phyloP scores from a whole-genome alignment of 2,329 filamentous ascomycete genomes.

The Fusarium sp. region DNA sequence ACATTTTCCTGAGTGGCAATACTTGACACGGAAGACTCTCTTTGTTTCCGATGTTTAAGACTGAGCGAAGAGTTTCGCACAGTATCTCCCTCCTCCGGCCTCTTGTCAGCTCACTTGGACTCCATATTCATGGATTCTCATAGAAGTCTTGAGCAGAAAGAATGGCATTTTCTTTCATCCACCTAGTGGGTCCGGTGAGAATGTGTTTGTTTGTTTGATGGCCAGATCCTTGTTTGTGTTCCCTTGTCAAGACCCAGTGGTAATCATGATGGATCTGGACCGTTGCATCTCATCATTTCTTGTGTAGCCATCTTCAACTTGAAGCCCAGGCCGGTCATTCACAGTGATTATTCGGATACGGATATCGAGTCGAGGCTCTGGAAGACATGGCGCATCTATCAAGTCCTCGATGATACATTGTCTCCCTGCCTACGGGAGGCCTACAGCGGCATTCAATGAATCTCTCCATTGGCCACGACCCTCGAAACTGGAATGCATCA shows the following conservation, averaged over 20 bases:
- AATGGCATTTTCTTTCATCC: neutral
- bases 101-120: neutral
- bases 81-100: neutral
- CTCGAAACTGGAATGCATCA: constrained; percentile 45
- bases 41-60: constrained; percentile 2
- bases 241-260: neutral
- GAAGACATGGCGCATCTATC: neutral
- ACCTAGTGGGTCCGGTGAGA: neutral
- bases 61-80: neutral
- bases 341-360: neutral
- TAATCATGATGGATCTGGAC: neutral
- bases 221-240: neutral
- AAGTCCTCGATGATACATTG: neutral
- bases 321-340: neutral
- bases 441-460: constrained; percentile 1
- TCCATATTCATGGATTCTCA: neutral
- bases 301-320: constrained; percentile 14
- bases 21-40: neutral
- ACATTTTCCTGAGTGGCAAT: neutral
- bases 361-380: neutral
- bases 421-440: constrained; percentile 28
- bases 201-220: neutral
- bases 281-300: neutral
- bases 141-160: constrained; percentile 18
- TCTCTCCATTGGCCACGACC: constrained; percentile 7